Base-by-base conservation (phyloP, 2,329 filamentous ascomycete genomes). In the Fusarium secorum region DNA sequence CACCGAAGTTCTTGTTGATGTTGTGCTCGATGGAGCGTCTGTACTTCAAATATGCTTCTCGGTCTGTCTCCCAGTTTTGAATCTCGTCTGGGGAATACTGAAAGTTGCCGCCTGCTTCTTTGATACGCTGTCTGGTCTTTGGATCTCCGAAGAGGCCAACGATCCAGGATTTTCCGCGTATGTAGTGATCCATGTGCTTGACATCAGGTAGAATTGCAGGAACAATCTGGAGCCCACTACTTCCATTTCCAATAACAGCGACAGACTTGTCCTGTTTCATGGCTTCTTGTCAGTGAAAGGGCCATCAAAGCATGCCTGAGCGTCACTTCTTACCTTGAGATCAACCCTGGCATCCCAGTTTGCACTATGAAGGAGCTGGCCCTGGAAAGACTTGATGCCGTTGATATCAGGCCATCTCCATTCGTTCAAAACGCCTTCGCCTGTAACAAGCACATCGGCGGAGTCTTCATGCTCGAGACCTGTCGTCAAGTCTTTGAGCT, bases 181-280 rank as follows among this genome's bases (percentile, higher is more conserved):
- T 39, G 20, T 66, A 66, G 22, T 66, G 63, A 30, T 66, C 61
- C 63, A 66, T 66, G 14, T 66, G 63, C 9, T 60, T 66, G 9
- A 66, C 53, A 4, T 60, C 39, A 0, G 61, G 39, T 1, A 66
- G 11, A 13, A 66, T 33, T 5, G 63, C 45, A 3, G 63, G 63
- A 1, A 66, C 63, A 5, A 66, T 66, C n/a, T 66, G 63, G 2
- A 66, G 63, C 5, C 63, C 63, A 7, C 63, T 66, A 6, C 63
- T 66, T 1, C 63, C 63, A 4, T 48, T 45, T 32, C 63, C 63
- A 13, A 66, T 60, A 1, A 66, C 61, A 7, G 63, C 63, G 4
- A 66, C 53, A 1, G 63, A 60, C 4, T 60, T 66, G 5, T 24
- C 8, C 63, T 66, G 6, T 35, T 18, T 1, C 4, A 24, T 8